phyloP scores from a whole-genome alignment of 2,329 filamentous ascomycete species.

The Aurifilum marmelostoma region DNA sequence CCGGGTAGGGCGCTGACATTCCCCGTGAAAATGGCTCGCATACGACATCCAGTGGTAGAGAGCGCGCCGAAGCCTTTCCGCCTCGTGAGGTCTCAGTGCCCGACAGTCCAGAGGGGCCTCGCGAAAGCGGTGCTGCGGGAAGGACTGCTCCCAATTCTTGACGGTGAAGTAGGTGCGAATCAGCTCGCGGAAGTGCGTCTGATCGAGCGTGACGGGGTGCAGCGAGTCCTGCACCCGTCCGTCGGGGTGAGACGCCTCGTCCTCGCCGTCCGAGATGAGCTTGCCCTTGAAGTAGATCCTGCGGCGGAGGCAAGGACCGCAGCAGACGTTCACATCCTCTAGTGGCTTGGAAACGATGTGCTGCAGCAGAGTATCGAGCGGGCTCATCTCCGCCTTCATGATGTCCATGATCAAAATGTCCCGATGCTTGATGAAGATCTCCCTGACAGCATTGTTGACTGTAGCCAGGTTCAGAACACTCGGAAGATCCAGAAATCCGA shows the following conservation, averaged over 20 bases:
- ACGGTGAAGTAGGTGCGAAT: slow-evolving; percentile 40
- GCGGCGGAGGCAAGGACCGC: slow-evolving; percentile 44
- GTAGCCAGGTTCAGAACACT: slow-evolving; percentile 46
- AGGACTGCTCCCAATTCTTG: slow-evolving; percentile 45
- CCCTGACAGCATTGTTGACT: slow-evolving; percentile 42
- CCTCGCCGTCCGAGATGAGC: slow-evolving; percentile 36
- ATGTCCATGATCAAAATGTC: slow-evolving; percentile 47
- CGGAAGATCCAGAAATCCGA: slow-evolving; percentile 47
- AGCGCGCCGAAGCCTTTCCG: slow-evolving; percentile 51
- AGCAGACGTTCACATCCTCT: slow-evolving; percentile 39
- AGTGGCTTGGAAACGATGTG: slow-evolving; percentile 47
- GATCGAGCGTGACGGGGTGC: slow-evolving; percentile 29
- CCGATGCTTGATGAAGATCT: slow-evolving; percentile 48
- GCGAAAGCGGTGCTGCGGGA: slow-evolving; percentile 42
- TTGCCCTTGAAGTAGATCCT: slow-evolving; percentile 45
- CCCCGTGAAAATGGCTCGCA: slow-evolving; percentile 55
- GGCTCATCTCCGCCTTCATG: slow-evolving; percentile 47
- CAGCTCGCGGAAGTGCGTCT: slow-evolving; percentile 36
- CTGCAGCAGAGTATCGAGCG: slow-evolving; percentile 50
- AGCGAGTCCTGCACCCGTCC: slow-evolving; percentile 4
- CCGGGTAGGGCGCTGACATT: slow-evolving; percentile 38
- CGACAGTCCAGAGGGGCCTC: slow-evolving; percentile 50
- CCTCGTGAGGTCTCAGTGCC: slow-evolving; percentile 47
- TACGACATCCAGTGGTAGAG: slow-evolving; percentile 61
- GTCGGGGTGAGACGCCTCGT: not conserved